Evolutionary conservation across 495 filamentous ascomycete genomes (phyloP), one percentile per base, ranked within the genome.

Genomic region (Aspergillus homomorphus): DNA sequence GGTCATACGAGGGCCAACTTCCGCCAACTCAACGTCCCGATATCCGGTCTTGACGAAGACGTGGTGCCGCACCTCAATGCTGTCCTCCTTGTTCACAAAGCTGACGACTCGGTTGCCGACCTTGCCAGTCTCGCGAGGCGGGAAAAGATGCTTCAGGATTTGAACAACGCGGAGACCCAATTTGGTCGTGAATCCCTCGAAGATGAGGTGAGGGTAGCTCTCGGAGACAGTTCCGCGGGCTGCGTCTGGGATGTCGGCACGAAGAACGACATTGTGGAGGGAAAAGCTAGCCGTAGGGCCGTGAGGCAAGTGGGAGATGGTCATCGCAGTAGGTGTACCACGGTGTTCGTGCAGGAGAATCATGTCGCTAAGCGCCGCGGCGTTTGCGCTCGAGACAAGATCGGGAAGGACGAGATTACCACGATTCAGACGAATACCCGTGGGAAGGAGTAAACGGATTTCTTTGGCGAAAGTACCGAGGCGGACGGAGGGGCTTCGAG

Each of bases 1-100:
- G 5, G 92, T 95, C 88, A 98, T 96, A 56, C 94, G 80, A 4
- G 94, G 94, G 0, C 94, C 94, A 44, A 98, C 95, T 72, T 98
- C 94, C 18, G 91, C 89, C 60, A 98, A 74, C 73, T 98, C 93
- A 12, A 98, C 92, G 59, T 87, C 89, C 63, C 92, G 82, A 68
- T 91, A 94, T 16, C 89, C 84, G 6, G 90, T 94, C 73, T 87
- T 86, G 16, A 93, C 88, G 66, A 90, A 92, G 7, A 91, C 87
- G 64, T 90, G 88, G 71, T 91, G 89, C 16, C 88, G 82, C 49
- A 92, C 83, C 67, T 97, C 93, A 49, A 98, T 93, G 59, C 84
- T 89, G 65, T 98, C 94, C 66, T 98, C 93, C 54, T 92, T 90
- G 65, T 96, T 96, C 64, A 90, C 88, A 71, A 99, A 99, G 20